A percentile compares a stretch with the other conserved stretches of the same genome.
Evolutionary conservation across 1,139 yeast genomes (phyloP).

Genomic region (Geotrichum europaeum): DNA sequence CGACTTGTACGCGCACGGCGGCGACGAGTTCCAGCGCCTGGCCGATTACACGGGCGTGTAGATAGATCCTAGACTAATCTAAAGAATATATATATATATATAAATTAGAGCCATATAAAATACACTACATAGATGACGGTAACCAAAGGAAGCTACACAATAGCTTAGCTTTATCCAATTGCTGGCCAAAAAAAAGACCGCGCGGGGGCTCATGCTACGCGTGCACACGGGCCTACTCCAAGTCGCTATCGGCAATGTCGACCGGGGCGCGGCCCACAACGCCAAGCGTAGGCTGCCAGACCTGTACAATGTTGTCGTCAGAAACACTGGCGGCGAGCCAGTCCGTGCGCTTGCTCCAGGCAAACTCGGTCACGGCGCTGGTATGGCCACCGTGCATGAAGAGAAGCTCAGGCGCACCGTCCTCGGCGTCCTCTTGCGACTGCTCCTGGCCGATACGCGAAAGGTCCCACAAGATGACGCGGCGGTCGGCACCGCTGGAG

Average conservation of each 20-base stretch:
- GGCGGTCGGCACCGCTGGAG: slow-evolving; percentile 65
- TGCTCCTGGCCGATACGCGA: slow-evolving; percentile 40
- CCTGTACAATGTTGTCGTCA: slow-evolving; percentile 78
- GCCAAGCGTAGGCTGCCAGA: slow-evolving; percentile 49
- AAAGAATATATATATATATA: background rate
- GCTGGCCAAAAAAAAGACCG: no score
- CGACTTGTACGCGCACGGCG: background rate
- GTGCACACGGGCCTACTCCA: slow-evolving; percentile 8
- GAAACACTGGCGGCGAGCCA: slow-evolving; percentile 77
- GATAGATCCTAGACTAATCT: background rate
- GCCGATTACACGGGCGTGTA: background rate
- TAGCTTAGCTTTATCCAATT: background rate
- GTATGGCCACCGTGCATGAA: slow-evolving; percentile 79
- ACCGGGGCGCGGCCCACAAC: slow-evolving; percentile 14
- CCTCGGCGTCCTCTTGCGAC: slow-evolving; percentile 39
- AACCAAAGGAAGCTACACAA: background rate
- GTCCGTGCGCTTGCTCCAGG: slow-evolving; percentile 68
- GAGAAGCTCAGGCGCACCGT: slow-evolving; percentile 42
- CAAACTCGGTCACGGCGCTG: slow-evolving; percentile 76
- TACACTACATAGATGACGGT: background rate
- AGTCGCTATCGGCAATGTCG: slow-evolving; percentile 10
- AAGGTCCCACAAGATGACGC: slow-evolving; percentile 71
- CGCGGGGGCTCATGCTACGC: no score
- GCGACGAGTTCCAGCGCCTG: background rate
- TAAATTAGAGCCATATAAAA: background rate